Evolutionary conservation across 1,139 yeast species (phyloP).

Genomic region (Saccharomyces uvarum): DNA sequence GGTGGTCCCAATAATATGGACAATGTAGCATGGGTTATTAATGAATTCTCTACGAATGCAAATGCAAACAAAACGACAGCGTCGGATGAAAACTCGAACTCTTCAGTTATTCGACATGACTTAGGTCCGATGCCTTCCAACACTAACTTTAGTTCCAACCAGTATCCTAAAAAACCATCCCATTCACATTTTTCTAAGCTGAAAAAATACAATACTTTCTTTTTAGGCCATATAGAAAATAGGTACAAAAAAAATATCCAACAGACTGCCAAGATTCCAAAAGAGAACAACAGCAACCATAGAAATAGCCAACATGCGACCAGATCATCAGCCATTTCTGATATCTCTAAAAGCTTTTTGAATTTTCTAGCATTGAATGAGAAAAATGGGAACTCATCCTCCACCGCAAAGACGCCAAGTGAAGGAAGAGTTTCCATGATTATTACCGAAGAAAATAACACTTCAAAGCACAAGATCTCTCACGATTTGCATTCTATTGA

Average conservation of each 20-base stretch:
- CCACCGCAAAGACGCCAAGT: background rate
- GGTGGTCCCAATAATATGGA: background rate
- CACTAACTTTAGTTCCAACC: background rate
- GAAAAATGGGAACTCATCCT: background rate
- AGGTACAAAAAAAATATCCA: constrained; percentile 1
- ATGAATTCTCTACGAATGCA: background rate
- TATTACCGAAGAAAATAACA: constrained; percentile 7
- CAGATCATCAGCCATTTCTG: constrained; percentile 26
- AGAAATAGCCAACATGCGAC: constrained; percentile 21
- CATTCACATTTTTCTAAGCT: background rate
- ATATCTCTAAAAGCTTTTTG: constrained; percentile 20
- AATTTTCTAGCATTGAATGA: constrained; percentile 9
- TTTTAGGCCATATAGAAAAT: constrained; percentile 4
- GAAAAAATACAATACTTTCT: background rate
- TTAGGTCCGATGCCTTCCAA: background rate
- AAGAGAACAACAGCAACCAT: constrained; percentile 4
- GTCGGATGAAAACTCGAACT: constrained; percentile 11
- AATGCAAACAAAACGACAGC: background rate
- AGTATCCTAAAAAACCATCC: background rate
- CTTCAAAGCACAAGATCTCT: constrained; percentile 8
- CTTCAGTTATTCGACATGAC: constrained; percentile 1
- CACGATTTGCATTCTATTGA: constrained; percentile 4
- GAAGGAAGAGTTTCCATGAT: background rate
- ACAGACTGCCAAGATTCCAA: background rate
- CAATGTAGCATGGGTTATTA: background rate